A percentile compares a stretch with the other conserved stretches of the same genome.
Conservation (phyloP, 495 filamentous ascomycete species). For the Annulohypoxylon nitens region DNA sequence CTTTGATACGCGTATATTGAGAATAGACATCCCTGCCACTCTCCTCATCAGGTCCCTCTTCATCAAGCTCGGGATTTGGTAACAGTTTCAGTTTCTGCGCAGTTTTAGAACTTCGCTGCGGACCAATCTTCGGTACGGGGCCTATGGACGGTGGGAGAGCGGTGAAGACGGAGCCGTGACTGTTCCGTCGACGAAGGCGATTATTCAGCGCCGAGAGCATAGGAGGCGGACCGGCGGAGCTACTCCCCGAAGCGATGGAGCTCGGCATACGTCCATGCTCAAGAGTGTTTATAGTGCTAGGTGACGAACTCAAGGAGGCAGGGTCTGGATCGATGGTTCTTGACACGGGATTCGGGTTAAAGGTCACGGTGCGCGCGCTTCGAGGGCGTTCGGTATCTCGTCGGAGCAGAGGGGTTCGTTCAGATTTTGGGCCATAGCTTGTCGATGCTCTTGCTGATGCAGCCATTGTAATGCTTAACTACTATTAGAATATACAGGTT, state of each 20-base stretch:
- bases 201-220: slow-evolving; percentile 86
- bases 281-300: slow-evolving; percentile 30
- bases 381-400: slow-evolving; percentile 53
- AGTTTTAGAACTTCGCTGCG: slow-evolving; percentile 93
- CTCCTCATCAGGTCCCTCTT: slow-evolving; percentile 83
- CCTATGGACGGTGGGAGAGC: slow-evolving; percentile 58
- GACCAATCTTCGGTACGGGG: slow-evolving; percentile 82
- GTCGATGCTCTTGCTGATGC: slow-evolving; percentile 38
- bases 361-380: slow-evolving; percentile 61
- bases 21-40: slow-evolving; percentile 96
- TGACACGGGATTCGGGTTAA: slow-evolving; percentile 63
- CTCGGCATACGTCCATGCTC: slow-evolving; percentile 40
- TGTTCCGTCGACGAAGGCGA: slow-evolving; percentile 88
- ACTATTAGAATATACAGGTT: neutral
- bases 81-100: slow-evolving; percentile 96
- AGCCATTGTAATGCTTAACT: slow-evolving; percentile 39
- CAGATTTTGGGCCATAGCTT: slow-evolving; percentile 36
- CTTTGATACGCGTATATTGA: slow-evolving; percentile 93
- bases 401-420: slow-evolving; percentile 57
- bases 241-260: slow-evolving; percentile 30
- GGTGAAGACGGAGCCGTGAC: slow-evolving; percentile 73
- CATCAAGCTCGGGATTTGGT: slow-evolving; percentile 86
- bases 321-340: slow-evolving; percentile 64
- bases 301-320: slow-evolving; percentile 46
- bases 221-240: slow-evolving; percentile 58